Evolutionary conservation across 805 yeast genomes (phyloP).

Genomic region (Saturnispora mendoncae): DNA sequence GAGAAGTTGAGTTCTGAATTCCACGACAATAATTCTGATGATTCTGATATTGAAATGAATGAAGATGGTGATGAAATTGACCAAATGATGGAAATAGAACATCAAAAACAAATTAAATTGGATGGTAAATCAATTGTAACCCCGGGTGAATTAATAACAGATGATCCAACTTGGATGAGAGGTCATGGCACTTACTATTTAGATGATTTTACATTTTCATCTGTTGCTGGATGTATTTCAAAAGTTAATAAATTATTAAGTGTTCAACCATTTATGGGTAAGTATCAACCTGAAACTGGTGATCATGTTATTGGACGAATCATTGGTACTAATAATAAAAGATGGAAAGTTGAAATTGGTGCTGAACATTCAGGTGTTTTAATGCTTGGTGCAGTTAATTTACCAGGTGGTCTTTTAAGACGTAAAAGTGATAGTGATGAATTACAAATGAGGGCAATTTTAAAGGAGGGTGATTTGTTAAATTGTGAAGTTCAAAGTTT

Average conservation of each 20-base stretch:
- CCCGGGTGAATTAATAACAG: slow-evolving; percentile 95
- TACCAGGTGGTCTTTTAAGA: slow-evolving; percentile 95
- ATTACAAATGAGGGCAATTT: slow-evolving; percentile 85
- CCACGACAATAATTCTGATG: slow-evolving; percentile 12
- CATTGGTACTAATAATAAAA: slow-evolving; percentile 83
- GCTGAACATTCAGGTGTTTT: slow-evolving; percentile 87
- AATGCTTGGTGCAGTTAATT: slow-evolving; percentile 89
- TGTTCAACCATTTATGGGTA: slow-evolving; percentile 77
- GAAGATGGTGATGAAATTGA: slow-evolving; percentile 18
- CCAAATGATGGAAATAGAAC: slow-evolving; percentile 10
- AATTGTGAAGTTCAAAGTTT: slow-evolving; percentile 94
- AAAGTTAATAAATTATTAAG: slow-evolving; percentile 80
- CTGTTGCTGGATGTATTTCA: slow-evolving; percentile 86
- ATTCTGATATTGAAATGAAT: slow-evolving; percentile 20
- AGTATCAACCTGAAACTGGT: slow-evolving; percentile 91
- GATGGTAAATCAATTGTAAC: slow-evolving; percentile 48
- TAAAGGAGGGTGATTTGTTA: slow-evolving; percentile 91
- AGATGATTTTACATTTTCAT: slow-evolving; percentile 68
- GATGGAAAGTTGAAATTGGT: slow-evolving; percentile 97
- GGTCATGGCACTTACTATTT: slow-evolving; percentile 93
- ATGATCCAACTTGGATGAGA: slow-evolving; percentile 95
- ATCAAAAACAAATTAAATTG: slow-evolving; percentile 7
- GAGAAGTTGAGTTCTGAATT: slow-evolving; percentile 9
- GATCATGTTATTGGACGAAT: slow-evolving; percentile 93
- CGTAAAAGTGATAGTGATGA: slow-evolving; percentile 94